These are phyloP conservation scores for Aspergillus cristatus DNA, from an alignment of 495 filamentous ascomycete species.

Conservation along the genomic window DNA sequence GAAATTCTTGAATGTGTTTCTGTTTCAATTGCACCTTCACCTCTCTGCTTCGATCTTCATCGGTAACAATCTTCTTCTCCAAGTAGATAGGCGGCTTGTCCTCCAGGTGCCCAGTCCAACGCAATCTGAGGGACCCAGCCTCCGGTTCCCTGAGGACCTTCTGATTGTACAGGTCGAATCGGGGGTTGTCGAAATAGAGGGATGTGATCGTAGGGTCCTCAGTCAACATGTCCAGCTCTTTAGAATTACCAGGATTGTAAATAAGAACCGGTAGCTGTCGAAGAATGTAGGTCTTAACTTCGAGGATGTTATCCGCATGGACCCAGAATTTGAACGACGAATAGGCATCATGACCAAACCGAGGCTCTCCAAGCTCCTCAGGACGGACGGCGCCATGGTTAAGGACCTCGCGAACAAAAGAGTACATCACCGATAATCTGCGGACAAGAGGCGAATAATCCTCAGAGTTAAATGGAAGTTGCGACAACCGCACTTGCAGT, in stretches of 20 bases:
- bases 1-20: conserved; percentile 85
- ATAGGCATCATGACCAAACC: conserved; percentile 55
- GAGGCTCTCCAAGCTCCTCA: conserved; percentile 28
- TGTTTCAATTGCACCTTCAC: conserved; percentile 77
- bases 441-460: conserved; percentile 85
- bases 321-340: conserved; percentile 98
- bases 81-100: conserved; percentile 68
- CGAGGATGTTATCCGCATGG: conserved; percentile 85
- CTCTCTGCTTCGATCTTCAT: conserved; percentile 65
- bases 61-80: conserved; percentile 80
- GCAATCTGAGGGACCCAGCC: conserved; percentile 72
- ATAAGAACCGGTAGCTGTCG: conserved; percentile 83
- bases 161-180: conserved; percentile 74
- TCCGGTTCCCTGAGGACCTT: conserved; percentile 73
- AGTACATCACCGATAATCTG: conserved; percentile 87
- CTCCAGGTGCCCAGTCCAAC: conserved; percentile 84
- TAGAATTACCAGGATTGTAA: conserved; percentile 79
- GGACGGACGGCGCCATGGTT: conserved; percentile 41
- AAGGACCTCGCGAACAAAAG: conserved; percentile 76
- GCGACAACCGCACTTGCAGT: conserved; percentile 77
- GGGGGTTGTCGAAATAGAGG: conserved; percentile 85
- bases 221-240: conserved; percentile 62
- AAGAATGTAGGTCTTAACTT: conserved; percentile 91
- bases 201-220: conserved; percentile 88
- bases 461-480: conserved; percentile 89